Evolutionary conservation across 768 basidiomycete species (phyloP).

Genomic region (Agaricus subrufescens): DNA sequence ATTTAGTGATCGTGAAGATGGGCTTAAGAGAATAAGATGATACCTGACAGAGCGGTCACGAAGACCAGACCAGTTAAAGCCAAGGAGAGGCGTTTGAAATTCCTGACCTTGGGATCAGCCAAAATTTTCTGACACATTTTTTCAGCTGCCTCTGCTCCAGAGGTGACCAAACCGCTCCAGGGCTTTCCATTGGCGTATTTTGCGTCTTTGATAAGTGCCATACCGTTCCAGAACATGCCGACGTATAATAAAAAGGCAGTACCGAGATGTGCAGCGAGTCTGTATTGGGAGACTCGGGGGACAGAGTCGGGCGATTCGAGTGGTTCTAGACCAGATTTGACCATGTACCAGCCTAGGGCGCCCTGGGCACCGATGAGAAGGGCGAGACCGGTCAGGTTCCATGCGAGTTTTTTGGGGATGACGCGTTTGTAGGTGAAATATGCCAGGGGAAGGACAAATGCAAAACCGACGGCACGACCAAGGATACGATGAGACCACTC

Average conservation of each 20-base stretch:
- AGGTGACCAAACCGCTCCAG: conserved; percentile 53
- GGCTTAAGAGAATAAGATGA: conserved; percentile 10
- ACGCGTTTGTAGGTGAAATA: conserved; percentile 75
- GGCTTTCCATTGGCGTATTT: conserved; percentile 52
- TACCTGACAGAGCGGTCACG: conserved; percentile 89
- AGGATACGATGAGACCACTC: conserved; percentile 96
- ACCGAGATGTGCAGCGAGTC: conserved; percentile 92
- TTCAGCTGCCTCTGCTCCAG: conserved; percentile 11
- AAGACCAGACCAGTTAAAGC: conserved; percentile 76
- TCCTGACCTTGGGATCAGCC: conserved; percentile 49
- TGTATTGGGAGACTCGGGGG: conserved; percentile 94
- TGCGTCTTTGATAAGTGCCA: conserved; percentile 76
- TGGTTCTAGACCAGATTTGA: conserved; percentile 86
- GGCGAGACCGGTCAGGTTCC: conserved; percentile 68
- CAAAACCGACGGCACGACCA: conserved; percentile 79
- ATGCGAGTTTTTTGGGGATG: conserved; percentile 58
- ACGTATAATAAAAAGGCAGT: conserved; percentile 88
- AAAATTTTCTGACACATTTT: conserved; percentile 29
- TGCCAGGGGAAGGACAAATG: conserved; percentile 78
- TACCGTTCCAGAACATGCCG: conserved; percentile 83
- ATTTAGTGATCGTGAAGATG: background rate
- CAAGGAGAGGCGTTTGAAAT: conserved; percentile 57
- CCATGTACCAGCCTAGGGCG: conserved; percentile 98
- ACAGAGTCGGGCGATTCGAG: conserved; percentile 79
- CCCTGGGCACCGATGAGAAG: conserved; percentile 89